phyloP scores from a whole-genome alignment of 2,329 filamentous ascomycete species.

The Verticillium klebahnii region DNA sequence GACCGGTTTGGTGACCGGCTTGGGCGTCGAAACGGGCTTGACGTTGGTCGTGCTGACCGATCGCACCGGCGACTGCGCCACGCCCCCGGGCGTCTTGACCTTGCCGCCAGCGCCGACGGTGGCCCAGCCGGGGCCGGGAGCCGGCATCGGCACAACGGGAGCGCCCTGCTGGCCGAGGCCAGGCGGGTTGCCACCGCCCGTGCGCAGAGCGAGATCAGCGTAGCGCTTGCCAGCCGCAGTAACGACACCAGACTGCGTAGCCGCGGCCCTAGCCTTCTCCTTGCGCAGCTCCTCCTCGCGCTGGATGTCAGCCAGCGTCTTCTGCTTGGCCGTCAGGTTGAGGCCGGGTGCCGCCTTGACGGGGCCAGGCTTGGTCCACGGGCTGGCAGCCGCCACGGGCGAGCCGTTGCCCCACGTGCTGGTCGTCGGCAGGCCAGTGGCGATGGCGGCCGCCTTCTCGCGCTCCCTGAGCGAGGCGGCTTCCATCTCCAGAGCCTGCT shows the following conservation, averaged over 20 bases:
- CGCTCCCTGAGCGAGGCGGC: slow-evolving; percentile 53
- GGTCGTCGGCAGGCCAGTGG: slow-evolving; percentile 76
- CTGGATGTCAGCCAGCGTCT: slow-evolving; percentile 93
- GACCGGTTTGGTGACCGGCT: slow-evolving; percentile 45
- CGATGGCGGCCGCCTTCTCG: slow-evolving; percentile 54
- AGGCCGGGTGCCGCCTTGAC: slow-evolving; percentile 31
- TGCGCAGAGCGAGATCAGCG: slow-evolving; percentile 87
- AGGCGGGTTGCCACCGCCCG: slow-evolving; percentile 12
- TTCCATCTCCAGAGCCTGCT: slow-evolving; percentile 77
- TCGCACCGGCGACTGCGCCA: slow-evolving; percentile 37
- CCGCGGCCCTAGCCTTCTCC: slow-evolving; percentile 58
- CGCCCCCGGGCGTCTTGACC: slow-evolving; percentile 67
- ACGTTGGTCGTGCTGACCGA: slow-evolving; percentile 35
- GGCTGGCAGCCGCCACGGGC: slow-evolving; percentile 57
- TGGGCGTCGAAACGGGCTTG: slow-evolving; percentile 41
- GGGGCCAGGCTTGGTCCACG: slow-evolving; percentile 63
- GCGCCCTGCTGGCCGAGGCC: slow-evolving; percentile 32
- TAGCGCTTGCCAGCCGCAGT: slow-evolving; percentile 74
- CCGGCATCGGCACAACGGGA: slow-evolving; percentile 37
- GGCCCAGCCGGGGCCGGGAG: slow-evolving; percentile 67
- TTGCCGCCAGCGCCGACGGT: slow-evolving; percentile 94
- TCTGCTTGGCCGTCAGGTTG: slow-evolving; percentile 54
- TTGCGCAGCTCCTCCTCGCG: slow-evolving; percentile 93
- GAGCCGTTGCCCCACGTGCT: slow-evolving; percentile 86
- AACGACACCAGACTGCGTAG: slow-evolving; percentile 40